A percentile compares a stretch with the other conserved stretches of the same genome.
Evolutionary conservation across 345 rosid genomes (phyloP).

Genomic region (Hibiscus mutabilis): DNA sequence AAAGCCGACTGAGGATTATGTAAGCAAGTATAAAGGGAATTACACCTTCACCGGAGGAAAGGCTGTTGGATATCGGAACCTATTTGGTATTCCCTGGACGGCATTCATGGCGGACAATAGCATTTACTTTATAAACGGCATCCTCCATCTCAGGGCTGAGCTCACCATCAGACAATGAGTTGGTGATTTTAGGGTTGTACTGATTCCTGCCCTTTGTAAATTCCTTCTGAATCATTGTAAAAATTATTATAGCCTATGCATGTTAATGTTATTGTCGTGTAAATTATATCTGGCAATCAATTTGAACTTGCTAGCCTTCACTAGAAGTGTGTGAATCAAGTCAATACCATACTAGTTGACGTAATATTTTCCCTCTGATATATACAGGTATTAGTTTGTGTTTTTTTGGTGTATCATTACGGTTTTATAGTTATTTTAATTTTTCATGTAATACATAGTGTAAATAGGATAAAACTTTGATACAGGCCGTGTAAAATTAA

Average conservation of each 20-base stretch:
- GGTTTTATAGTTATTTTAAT: too few relatives aligned
- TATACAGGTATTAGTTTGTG: too few relatives aligned
- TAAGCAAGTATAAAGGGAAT: conserved; percentile 45
- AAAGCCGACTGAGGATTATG: conserved; percentile 53
- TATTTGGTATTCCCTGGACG: conserved; percentile 53
- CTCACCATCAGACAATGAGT: conserved; percentile 54
- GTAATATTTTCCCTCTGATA: too few relatives aligned
- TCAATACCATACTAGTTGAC: too few relatives aligned
- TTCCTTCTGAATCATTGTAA: not conserved
- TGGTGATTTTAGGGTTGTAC: not conserved
- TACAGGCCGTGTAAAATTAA: too few relatives aligned
- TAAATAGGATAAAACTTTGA: too few relatives aligned
- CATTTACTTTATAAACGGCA: conserved; percentile 54
- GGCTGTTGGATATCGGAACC: conserved; percentile 55
- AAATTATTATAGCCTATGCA: not conserved
- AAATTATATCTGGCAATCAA: not conserved
- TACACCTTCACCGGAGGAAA: conserved; percentile 52
- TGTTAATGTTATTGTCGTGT: not conserved
- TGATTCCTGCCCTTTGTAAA: not conserved
- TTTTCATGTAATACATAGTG: too few relatives aligned
- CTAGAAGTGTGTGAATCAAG: too few relatives aligned
- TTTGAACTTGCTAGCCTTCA: too few relatives aligned
- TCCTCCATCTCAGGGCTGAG: conserved; percentile 75
- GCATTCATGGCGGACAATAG: conserved; percentile 52
- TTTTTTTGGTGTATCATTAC: too few relatives aligned